These are phyloP conservation scores for Tolypocladium nubicola DNA, from an alignment of 2,329 filamentous ascomycete species.

Conservation along the genomic window DNA sequence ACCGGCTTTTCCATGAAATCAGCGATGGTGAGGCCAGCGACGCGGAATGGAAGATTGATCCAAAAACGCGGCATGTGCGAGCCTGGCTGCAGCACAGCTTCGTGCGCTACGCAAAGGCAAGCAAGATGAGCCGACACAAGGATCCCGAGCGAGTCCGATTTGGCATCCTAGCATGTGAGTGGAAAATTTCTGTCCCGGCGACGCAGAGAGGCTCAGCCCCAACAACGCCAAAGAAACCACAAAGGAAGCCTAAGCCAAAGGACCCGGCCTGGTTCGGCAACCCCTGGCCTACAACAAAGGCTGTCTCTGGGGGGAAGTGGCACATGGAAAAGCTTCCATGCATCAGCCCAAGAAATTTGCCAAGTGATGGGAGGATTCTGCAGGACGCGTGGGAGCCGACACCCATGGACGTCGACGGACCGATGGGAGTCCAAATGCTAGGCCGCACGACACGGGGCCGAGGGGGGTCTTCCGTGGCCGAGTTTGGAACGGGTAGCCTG, in stretches of 20 bases:
- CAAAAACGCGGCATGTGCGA: slow-evolving; percentile 22
- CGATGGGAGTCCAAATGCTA: too few species aligned
- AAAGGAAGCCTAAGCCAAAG: not conserved
- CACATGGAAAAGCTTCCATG: too few species aligned
- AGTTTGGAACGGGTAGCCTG: not conserved
- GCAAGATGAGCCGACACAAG: slow-evolving; percentile 18
- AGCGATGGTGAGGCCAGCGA: slow-evolving; percentile 17
- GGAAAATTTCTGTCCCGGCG: slow-evolving; percentile 13
- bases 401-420: not conserved
- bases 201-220: not conserved
- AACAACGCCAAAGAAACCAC: not conserved
- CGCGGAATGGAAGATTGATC: slow-evolving; percentile 23
- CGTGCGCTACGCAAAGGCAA: slow-evolving; percentile 22
- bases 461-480: not conserved
- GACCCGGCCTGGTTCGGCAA: not conserved
- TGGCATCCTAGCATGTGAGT: slow-evolving; percentile 30
- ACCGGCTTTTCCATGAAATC: slow-evolving; percentile 13
- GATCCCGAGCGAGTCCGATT: slow-evolving; percentile 27
- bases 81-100: slow-evolving; percentile 28
- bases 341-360: not conserved
- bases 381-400: not conserved
- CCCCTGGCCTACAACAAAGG: too few species aligned
- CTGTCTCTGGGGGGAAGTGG: too few species aligned
- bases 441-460: not conserved
- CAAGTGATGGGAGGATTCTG: not conserved